A percentile compares a stretch with the other conserved stretches of the same genome.
phyloP scores from a whole-genome alignment of 352 stramenopile genomes.

The Phytophthora colocasiae region DNA sequence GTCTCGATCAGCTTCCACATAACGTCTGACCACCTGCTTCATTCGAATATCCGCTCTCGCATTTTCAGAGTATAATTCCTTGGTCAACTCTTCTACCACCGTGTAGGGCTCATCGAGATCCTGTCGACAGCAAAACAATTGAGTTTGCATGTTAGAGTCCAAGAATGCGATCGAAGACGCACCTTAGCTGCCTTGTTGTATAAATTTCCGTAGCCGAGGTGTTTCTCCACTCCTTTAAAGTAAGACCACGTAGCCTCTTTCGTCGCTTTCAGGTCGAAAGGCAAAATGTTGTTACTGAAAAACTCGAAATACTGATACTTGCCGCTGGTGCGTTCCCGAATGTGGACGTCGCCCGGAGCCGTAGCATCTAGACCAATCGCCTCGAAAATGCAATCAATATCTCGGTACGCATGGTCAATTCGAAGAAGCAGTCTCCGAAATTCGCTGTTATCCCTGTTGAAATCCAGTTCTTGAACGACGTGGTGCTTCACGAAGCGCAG shows the following conservation, averaged over 20 bases:
- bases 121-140: neutral
- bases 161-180: neutral
- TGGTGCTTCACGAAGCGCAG: constrained; percentile 5
- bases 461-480: constrained; percentile 6
- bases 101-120: constrained; percentile 15
- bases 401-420: constrained; percentile 21
- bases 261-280: constrained; percentile 35
- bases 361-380: constrained; percentile 19
- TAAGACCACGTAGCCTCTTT: constrained; percentile 39
- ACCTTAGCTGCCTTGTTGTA: constrained; percentile 36
- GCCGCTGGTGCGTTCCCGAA: constrained; percentile 12
- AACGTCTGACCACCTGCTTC: constrained; percentile 25
- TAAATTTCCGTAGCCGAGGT: constrained; percentile 29
- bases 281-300: constrained; percentile 38
- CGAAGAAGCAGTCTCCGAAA: constrained; percentile 21
- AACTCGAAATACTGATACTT: constrained; percentile 34
- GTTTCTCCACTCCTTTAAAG: constrained; percentile 36
- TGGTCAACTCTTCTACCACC: constrained; percentile 25
- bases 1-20: constrained; percentile 17
- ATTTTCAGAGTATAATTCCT: constrained; percentile 30
- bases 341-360: constrained; percentile 23
- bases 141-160: too few relatives aligned
- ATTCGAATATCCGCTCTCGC: constrained; percentile 22
- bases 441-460: constrained; percentile 5
- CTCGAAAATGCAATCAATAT: constrained; percentile 28